Evolutionary conservation across 2,329 filamentous ascomycete genomes (phyloP).

Genomic region (Sporothrix brasiliensis): DNA sequence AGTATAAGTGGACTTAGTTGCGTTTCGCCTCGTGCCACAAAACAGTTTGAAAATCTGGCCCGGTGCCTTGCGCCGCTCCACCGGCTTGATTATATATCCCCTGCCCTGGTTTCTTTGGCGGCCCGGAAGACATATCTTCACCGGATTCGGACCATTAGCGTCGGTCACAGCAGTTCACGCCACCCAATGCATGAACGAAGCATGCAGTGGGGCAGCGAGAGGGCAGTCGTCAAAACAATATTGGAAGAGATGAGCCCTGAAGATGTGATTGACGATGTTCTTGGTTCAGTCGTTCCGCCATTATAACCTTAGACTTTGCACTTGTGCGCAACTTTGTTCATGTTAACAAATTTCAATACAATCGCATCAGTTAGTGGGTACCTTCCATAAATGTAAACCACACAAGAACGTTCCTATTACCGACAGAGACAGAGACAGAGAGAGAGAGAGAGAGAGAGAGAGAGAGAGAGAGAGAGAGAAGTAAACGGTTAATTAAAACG

Average conservation of each 20-base stretch:
- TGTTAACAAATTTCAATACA: background rate
- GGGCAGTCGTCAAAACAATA: slow-evolving; percentile 67
- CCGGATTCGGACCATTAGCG: slow-evolving; percentile 69
- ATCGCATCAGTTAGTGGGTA: background rate
- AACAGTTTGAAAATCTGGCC: slow-evolving; percentile 71
- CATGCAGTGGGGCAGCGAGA: slow-evolving; percentile 87
- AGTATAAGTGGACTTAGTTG: slow-evolving; percentile 50
- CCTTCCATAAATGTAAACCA: background rate
- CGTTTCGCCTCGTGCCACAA: slow-evolving; percentile 75
- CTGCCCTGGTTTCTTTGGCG: slow-evolving; percentile 79
- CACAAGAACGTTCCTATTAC: background rate
- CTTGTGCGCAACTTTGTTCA: background rate
- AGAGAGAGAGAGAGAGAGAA: slow-evolving; percentile 6
- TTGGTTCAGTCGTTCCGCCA: slow-evolving; percentile 60
- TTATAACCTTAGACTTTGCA: slow-evolving; percentile 41
- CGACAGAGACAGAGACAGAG: background rate
- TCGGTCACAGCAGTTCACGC: slow-evolving; percentile 44
- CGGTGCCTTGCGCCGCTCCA: slow-evolving; percentile 80
- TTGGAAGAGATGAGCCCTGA: slow-evolving; percentile 65
- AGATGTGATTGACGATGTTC: slow-evolving; percentile 66
- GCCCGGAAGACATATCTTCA: slow-evolving; percentile 87
- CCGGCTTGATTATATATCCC: slow-evolving; percentile 76
- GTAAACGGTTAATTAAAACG: background rate
- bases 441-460: background rate
- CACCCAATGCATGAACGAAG: slow-evolving; percentile 70